Percentiles rank a stretch among this genome's conserved stretches.
Conservation (phyloP, 768 basidiomycete genomes). For the Panus rudis region DNA sequence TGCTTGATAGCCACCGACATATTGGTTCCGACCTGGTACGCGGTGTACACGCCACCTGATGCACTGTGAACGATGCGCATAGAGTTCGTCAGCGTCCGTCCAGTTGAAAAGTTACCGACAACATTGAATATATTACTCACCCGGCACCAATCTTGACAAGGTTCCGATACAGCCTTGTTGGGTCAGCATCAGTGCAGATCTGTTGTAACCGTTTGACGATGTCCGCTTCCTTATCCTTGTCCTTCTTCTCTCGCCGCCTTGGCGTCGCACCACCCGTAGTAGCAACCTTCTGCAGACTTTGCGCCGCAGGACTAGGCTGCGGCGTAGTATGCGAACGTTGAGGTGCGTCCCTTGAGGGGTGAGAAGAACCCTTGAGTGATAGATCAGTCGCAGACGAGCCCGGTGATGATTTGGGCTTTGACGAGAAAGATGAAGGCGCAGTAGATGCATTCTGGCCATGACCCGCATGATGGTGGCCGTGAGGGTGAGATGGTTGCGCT, state of each 20-base stretch:
- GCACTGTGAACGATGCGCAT: conserved; percentile 59
- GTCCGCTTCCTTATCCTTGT: conserved; percentile 77
- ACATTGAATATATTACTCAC: conserved; percentile 37
- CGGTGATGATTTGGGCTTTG: conserved; percentile 17
- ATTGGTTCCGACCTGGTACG: conserved; percentile 95
- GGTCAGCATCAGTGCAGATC: conserved; percentile 97
- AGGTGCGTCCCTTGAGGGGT: neutral
- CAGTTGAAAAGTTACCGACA: conserved; percentile 2
- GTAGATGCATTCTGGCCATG: too few relatives aligned
- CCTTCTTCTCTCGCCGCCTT: conserved; percentile 82
- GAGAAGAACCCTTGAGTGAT: conserved; percentile 9
- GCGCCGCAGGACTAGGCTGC: conserved; percentile 55
- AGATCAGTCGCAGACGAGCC: conserved; percentile 55
- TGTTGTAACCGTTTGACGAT: conserved; percentile 86
- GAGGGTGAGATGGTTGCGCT: conserved; percentile 14
- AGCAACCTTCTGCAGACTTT: conserved; percentile 57
- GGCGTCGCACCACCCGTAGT: conserved; percentile 71
- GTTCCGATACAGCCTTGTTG: conserved; percentile 86
- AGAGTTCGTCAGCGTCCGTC: too few relatives aligned
- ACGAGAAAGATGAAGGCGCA: conserved; percentile 9
- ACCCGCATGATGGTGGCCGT: conserved; percentile 8
- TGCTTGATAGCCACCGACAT: conserved; percentile 97
- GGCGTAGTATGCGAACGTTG: conserved; percentile 36
- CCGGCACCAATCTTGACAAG: conserved; percentile 98
- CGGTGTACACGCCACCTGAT: conserved; percentile 96